Base-by-base conservation (phyloP, 257 asterid genomes). In the Fraxinus quadrangulata region DNA sequence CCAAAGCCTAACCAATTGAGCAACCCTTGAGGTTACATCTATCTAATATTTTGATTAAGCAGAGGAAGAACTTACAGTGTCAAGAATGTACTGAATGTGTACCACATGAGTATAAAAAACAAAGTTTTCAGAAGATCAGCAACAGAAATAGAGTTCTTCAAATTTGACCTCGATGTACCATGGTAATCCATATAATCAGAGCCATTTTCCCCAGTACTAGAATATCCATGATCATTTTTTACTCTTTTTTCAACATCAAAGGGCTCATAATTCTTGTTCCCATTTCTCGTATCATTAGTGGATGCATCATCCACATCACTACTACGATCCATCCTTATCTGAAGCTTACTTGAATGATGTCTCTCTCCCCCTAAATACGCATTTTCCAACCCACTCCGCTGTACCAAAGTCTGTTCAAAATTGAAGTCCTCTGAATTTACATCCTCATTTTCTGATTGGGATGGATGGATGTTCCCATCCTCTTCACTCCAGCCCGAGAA, bases 71-170 rank as follows among this genome's bases (percentile, higher is more conserved):
- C 98, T 92, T 85, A 96, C 99, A 96, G 79, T 47, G 99, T 96
- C 80, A 96, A 82, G 75, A 92, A 87, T 81, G 99, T 96, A 86
- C 99, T 94, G 94, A 93, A 92, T 1, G 87, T 92, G 88, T 96
- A 96, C 99, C 99, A 96, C 72, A 87, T 94, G 81, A 96, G 83
- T 82, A 95, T 86, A 28, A 95, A 87, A 69, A 95, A 86, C 83
- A 95, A 70, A 8, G 97, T 95, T 88, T 90, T 95, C 75, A 95
- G 87, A 86, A 93, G 88, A 72, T 91, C 91, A 39, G 94, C 88
- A 39, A 77, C 84, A 63, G 92, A 86, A 70, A 94, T 56, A 80
- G 85, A 84, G 78, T 51, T 84, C 75, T 80, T 80, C 10, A 70
- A 37, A n/a, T 74, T 76, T 71, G 81, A 78, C 70, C 33, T 51